These are phyloP conservation scores for apple (Malus domestica) DNA, from an alignment of 306 rosid genomes.

Conservation along the genomic window DNA sequence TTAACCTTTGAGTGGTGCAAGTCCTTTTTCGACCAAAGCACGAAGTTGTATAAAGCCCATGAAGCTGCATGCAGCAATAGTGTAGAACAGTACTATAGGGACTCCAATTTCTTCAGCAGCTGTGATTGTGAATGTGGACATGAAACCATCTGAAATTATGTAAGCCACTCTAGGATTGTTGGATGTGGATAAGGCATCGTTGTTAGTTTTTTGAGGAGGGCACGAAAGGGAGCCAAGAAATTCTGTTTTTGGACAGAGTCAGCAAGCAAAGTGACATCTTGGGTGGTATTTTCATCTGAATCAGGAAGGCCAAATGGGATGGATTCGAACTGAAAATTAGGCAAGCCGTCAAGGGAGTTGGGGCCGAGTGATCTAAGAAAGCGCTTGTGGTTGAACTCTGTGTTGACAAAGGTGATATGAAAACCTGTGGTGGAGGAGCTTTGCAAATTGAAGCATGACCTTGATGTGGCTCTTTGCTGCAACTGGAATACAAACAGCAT, in stretches of 20 bases:
- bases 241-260: background rate
- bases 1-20: background rate
- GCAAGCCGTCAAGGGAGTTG: background rate
- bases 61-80: background rate
- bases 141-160: background rate
- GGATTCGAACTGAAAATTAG: background rate
- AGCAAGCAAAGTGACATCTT: background rate
- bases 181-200: background rate
- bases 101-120: background rate
- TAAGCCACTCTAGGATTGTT: background rate
- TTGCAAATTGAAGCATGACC: background rate
- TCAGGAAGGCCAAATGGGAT: background rate
- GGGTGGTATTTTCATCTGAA: background rate
- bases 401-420: background rate
- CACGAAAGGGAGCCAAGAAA: background rate
- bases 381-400: background rate
- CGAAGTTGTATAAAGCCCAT: background rate
- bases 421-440: background rate
- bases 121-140: background rate
- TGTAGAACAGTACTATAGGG: background rate
- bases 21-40: background rate
- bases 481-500: background rate
- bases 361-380: background rate
- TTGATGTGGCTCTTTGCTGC: slow-evolving; percentile 8
- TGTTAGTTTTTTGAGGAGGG: background rate